A percentile compares a stretch with the other conserved stretches of the same genome.
Evolutionary conservation across 441 rosid species (phyloP).

Genomic region (Croton laevigatus): DNA sequence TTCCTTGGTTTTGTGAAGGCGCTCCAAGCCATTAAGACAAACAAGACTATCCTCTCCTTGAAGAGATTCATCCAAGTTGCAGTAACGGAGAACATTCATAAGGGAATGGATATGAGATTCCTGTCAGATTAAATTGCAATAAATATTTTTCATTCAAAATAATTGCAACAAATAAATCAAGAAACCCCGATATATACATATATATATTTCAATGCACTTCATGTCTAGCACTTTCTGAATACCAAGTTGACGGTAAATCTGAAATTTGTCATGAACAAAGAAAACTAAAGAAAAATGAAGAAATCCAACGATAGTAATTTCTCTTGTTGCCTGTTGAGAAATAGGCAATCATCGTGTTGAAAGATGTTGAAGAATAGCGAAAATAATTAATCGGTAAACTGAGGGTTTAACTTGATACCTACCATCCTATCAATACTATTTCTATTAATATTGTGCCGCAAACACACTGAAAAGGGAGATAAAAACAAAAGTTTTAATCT

Average conservation of each 20-base stretch:
- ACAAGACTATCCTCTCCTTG: slow-evolving; percentile 96
- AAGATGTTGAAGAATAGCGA: background rate
- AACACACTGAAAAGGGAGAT: background rate
- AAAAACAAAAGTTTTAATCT: slow-evolving; percentile 6
- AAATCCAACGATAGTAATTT: background rate
- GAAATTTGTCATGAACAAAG: slow-evolving; percentile 3
- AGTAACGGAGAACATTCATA: slow-evolving; percentile 95
- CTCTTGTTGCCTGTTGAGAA: background rate
- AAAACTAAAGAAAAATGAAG: background rate
- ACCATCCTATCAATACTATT: background rate
- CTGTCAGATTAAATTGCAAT: slow-evolving; percentile 37
- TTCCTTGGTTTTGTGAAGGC: slow-evolving; percentile 84
- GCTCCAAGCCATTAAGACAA: slow-evolving; percentile 75
- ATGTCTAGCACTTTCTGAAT: background rate
- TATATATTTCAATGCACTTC: too few species aligned
- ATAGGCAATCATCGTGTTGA: background rate
- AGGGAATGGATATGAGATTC: slow-evolving; percentile 99
- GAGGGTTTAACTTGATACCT: background rate
- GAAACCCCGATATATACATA: too few species aligned
- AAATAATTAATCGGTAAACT: background rate
- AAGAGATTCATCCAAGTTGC: slow-evolving; percentile 97
- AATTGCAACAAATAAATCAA: too few species aligned
- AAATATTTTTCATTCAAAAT: too few species aligned
- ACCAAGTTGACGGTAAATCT: slow-evolving; percentile 10
- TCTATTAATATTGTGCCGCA: background rate